These are phyloP conservation scores for Aspergillus arachidicola DNA, from an alignment of 2,329 filamentous ascomycete species.

Conservation along the genomic window DNA sequence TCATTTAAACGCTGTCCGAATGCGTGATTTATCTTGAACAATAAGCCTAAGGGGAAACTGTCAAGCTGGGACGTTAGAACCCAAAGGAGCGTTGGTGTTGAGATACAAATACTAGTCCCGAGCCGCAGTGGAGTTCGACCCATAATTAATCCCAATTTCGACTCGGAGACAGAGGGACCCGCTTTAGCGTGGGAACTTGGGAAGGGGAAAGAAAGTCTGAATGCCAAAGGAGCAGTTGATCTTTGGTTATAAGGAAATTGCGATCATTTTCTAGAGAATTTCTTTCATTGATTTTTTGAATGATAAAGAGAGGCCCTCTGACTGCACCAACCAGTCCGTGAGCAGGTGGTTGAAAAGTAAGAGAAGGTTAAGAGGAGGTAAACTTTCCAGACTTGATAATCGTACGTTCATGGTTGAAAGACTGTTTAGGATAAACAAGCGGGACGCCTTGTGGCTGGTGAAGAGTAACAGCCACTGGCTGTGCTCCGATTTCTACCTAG, in stretches of 20 bases:
- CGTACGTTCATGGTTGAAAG: no score
- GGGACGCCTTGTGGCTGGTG: background rate
- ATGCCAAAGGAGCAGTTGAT: slow-evolving; percentile 15
- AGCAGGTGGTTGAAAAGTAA: background rate
- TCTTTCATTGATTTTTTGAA: no score
- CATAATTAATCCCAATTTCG: slow-evolving; percentile 16
- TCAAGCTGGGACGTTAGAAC: slow-evolving; percentile 17
- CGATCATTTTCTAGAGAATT: background rate
- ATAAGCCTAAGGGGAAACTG: background rate
- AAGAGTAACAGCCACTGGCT: background rate
- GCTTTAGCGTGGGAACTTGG: slow-evolving; percentile 24
- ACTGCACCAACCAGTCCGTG: no score
- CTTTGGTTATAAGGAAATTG: background rate
- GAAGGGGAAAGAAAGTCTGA: slow-evolving; percentile 8
- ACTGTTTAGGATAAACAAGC: background rate
- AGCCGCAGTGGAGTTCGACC: slow-evolving; percentile 34
- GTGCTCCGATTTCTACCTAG: background rate
- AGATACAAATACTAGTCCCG: slow-evolving; percentile 20
- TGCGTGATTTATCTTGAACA: background rate
- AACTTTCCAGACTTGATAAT: no score
- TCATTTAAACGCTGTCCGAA: slow-evolving; percentile 5
- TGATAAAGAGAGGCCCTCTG: no score
- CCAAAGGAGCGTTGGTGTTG: slow-evolving; percentile 27
- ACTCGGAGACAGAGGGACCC: slow-evolving; percentile 24
- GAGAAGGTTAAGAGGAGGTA: background rate